Percentiles rank a stretch among this genome's conserved stretches.
phyloP scores from a whole-genome alignment of 2,329 filamentous ascomycete species.

The Mollisia scopiformis region DNA sequence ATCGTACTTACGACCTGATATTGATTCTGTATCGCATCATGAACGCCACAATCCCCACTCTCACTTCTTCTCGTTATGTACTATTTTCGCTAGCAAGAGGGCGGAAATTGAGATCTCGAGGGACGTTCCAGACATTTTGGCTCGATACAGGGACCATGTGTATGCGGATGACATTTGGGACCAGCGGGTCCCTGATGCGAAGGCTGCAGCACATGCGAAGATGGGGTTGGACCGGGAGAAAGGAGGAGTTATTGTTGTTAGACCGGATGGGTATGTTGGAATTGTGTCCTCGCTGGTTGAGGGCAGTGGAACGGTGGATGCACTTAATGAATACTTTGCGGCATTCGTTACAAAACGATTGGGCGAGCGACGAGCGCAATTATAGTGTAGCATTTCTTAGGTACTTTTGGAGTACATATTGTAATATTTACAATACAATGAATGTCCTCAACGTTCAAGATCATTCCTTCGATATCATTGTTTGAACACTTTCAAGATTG shows the following conservation, averaged over 20 bases:
- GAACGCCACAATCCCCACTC: conserved; percentile 86
- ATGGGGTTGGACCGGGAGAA: conserved; percentile 76
- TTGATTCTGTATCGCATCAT: conserved; percentile 68
- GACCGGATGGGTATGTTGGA: conserved; percentile 87
- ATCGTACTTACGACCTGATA: conserved; percentile 64
- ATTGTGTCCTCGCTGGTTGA: conserved; percentile 74
- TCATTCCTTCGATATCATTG: too few relatives aligned
- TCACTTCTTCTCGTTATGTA: conserved; percentile 77
- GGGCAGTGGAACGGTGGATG: conserved; percentile 78
- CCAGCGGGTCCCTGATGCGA: conserved; percentile 67
- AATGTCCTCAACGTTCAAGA: not conserved
- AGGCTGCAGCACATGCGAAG: conserved; percentile 81
- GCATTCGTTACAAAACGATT: conserved; percentile 68
- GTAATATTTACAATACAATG: not conserved
- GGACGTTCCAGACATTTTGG: conserved; percentile 71
- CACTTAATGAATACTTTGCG: conserved; percentile 80
- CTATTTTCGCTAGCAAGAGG: conserved; percentile 71
- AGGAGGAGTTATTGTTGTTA: conserved; percentile 80
- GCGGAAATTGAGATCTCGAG: conserved; percentile 72
- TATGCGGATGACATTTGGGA: conserved; percentile 87
- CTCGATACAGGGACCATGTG: conserved; percentile 78
- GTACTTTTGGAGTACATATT: too few relatives aligned
- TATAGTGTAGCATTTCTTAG: conserved; percentile 33
- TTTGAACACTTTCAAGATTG: too few relatives aligned
- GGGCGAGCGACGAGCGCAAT: conserved; percentile 43